Conservation (phyloP, 75 land plant species). For the Cryptomeria japonica region DNA sequence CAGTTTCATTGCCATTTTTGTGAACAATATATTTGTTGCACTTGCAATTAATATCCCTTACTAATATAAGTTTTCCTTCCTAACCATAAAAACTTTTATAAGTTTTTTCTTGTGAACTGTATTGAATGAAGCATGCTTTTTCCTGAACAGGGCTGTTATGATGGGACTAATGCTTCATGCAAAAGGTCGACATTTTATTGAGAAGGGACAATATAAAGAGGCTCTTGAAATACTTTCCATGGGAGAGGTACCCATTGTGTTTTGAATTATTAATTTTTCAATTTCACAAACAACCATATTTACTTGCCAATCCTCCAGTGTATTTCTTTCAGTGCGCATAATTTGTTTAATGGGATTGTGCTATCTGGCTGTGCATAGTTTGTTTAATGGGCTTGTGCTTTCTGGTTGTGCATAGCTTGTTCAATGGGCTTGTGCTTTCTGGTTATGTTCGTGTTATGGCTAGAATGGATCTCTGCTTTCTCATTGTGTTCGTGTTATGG, state of each 20-base stretch:
- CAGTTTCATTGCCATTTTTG: neutral
- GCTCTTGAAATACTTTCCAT: slow-evolving; percentile 87
- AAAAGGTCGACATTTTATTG: slow-evolving; percentile 63
- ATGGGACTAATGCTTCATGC: slow-evolving; percentile 97
- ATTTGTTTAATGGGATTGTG: neutral
- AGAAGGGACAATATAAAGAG: slow-evolving; percentile 56
- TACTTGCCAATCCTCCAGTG: neutral
- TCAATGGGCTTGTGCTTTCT: no score
- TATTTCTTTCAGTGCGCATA: neutral
- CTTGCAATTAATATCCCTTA: slow-evolving; percentile 1
- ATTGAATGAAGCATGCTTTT: neutral
- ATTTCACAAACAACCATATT: neutral
- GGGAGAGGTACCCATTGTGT: slow-evolving; percentile 65
- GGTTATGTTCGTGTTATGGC: no score
- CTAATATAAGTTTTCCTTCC: neutral
- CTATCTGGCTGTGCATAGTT: neutral
- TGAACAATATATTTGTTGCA: neutral
- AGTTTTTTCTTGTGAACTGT: neutral
- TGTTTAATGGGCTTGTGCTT: neutral
- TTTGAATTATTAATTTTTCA: neutral
- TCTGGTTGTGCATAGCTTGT: no score
- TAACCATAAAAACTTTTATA: neutral
- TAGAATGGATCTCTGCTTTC: no score
- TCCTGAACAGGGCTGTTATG: slow-evolving; percentile 65
- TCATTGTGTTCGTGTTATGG: neutral